A percentile compares a stretch with the other conserved stretches of the same genome.
phyloP scores from a whole-genome alignment of 1,284 basidiomycete genomes.

The Sphaerobolus stellatus region DNA sequence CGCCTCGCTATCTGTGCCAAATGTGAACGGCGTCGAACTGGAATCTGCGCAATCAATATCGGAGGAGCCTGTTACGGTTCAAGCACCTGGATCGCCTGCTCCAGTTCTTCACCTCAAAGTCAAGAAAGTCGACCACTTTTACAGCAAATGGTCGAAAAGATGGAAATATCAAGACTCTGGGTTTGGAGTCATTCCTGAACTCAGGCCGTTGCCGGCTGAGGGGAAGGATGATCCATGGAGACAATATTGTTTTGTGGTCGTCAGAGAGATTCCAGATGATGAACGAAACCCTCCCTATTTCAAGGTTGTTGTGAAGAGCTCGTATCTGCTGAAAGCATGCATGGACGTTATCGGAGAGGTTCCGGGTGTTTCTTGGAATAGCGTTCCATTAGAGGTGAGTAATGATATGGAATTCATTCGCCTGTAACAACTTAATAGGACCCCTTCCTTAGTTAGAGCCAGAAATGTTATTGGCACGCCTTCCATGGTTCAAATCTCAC shows the following conservation, averaged over 20 bases:
- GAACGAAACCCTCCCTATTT: slow-evolving; percentile 41
- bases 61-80: too few species aligned
- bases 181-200: slow-evolving; percentile 47
- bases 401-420: neutral
- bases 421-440: neutral
- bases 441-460: slow-evolving; percentile 45
- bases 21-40: too few species aligned
- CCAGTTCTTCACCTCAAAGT: slow-evolving; percentile 49
- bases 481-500: slow-evolving; percentile 45
- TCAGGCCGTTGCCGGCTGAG: slow-evolving; percentile 33
- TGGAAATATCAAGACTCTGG: slow-evolving; percentile 60
- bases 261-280: slow-evolving; percentile 43
- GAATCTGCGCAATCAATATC: too few species aligned
- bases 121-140: slow-evolving; percentile 58
- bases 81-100: slow-evolving; percentile 30
- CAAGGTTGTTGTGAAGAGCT: slow-evolving; percentile 55
- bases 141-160: slow-evolving; percentile 50
- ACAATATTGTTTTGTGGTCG: slow-evolving; percentile 53
- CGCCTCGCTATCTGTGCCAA: too few species aligned
- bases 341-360: slow-evolving; percentile 52
- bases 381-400: slow-evolving; percentile 49
- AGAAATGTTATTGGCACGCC: slow-evolving; percentile 53
- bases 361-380: slow-evolving; percentile 57
- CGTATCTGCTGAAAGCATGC: slow-evolving; percentile 52
- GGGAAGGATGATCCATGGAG: slow-evolving; percentile 49